A percentile compares a stretch with the other conserved stretches of the same genome.
Evolutionary conservation across 306 rosid species (phyloP).

Genomic region (Hippophae rhamnoides): DNA sequence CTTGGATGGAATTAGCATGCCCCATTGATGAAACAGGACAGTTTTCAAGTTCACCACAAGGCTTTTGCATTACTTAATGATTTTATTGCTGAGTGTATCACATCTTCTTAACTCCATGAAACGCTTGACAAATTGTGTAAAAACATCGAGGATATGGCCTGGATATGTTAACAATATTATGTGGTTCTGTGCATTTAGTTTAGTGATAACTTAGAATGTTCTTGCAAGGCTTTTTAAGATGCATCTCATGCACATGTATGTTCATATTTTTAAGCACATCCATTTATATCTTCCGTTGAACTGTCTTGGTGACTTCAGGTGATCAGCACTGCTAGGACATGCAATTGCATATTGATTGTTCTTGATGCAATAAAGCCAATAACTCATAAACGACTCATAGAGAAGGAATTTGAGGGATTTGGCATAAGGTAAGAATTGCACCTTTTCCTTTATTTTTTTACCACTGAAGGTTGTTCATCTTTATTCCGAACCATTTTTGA

Average conservation of each 20-base stretch:
- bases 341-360: conserved; percentile 92
- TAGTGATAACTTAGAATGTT: not conserved
- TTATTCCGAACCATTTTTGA: not conserved
- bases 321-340: conserved; percentile 96
- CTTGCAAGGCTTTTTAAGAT: not conserved
- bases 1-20: no score
- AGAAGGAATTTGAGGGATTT: conserved; percentile 97
- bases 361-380: conserved; percentile 99
- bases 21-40: no score
- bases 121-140: no score
- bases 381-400: conserved; percentile 91
- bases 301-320: conserved; percentile 45
- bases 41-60: no score
- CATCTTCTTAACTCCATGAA: no score
- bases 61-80: no score
- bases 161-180: not conserved
- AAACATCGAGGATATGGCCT: no score
- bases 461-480: not conserved
- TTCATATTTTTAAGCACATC: conserved; percentile 1
- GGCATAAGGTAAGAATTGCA: conserved; percentile 64
- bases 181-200: not conserved
- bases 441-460: no score
- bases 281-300: conserved; percentile 13
- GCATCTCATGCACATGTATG: conserved; percentile 1
- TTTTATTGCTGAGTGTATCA: no score